Conservation (phyloP, 257 asterid genomes). For the Craterostigma plantagineum region DNA sequence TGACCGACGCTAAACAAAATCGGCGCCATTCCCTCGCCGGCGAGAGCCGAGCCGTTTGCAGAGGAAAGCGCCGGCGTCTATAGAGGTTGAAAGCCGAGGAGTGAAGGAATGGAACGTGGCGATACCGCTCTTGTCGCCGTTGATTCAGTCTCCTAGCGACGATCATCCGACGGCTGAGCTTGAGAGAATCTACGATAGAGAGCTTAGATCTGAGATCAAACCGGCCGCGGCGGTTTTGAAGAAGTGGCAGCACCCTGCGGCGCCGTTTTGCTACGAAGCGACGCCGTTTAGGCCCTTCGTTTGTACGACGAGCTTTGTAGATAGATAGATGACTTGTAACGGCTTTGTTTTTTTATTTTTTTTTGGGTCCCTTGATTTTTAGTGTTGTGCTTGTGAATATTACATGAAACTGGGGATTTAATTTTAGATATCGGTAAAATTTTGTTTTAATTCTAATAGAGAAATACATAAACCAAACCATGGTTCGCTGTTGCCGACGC, state of each 20-base stretch:
- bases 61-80: slow-evolving; percentile 59
- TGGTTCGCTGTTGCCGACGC: no score
- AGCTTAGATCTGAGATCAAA: slow-evolving; percentile 13
- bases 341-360: no score
- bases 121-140: slow-evolving; percentile 55
- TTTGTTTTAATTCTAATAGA: no score
- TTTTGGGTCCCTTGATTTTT: no score
- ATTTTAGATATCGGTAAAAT: no score
- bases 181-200: slow-evolving; percentile 9
- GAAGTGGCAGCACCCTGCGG: slow-evolving; percentile 69
- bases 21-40: slow-evolving; percentile 7
- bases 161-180: slow-evolving; percentile 19
- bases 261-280: slow-evolving; percentile 40
- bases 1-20: no score
- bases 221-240: slow-evolving; percentile 17
- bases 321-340: slow-evolving; percentile 13
- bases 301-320: slow-evolving; percentile 21
- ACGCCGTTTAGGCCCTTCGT: slow-evolving; percentile 39
- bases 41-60: no score
- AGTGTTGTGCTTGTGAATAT: no score
- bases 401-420: no score
- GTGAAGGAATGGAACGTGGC: slow-evolving; percentile 56
- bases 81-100: slow-evolving; percentile 20
- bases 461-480: no score
- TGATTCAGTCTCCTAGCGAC: slow-evolving; percentile 38